phyloP scores from a whole-genome alignment of 768 basidiomycete species.

The Phanerochaete carnosa region DNA sequence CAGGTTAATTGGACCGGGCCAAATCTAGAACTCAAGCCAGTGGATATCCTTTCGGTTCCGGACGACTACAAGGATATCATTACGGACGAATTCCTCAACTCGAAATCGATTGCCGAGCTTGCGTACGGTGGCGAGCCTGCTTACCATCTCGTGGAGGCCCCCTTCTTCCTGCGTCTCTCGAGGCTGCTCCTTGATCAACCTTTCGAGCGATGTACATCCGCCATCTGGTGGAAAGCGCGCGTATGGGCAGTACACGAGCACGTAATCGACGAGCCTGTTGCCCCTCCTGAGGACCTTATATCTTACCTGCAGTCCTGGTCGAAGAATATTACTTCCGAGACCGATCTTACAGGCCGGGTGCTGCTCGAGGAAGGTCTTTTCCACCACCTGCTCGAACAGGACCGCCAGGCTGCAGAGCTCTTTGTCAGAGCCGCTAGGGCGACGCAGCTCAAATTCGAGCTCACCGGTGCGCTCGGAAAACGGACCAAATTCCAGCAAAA shows the following conservation, averaged over 20 bases:
- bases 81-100: conserved; percentile 50
- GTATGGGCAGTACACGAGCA: conserved; percentile 69
- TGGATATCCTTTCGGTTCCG: conserved; percentile 35
- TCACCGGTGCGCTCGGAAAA: conserved; percentile 91
- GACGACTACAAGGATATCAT: conserved; percentile 22
- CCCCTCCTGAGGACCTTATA: conserved; percentile 43
- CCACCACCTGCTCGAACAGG: conserved; percentile 72
- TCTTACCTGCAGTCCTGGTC: conserved; percentile 40
- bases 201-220: conserved; percentile 46
- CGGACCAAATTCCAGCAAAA: conserved; percentile 90
- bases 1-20: conserved; percentile 98
- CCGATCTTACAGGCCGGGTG: conserved; percentile 65
- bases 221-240: conserved; percentile 85
- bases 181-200: conserved; percentile 60
- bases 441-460: conserved; percentile 80
- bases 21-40: conserved; percentile 56
- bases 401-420: conserved; percentile 70
- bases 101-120: conserved; percentile 68
- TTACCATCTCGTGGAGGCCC: conserved; percentile 78
- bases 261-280: conserved; percentile 80
- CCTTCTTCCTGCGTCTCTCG: conserved; percentile 73
- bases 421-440: conserved; percentile 78
- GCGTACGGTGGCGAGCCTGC: conserved; percentile 90
- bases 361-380: conserved; percentile 75
- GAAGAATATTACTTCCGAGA: conserved; percentile 41